Base-by-base conservation (phyloP, 805 yeast genomes). In the Citeromyces matritensis region DNA sequence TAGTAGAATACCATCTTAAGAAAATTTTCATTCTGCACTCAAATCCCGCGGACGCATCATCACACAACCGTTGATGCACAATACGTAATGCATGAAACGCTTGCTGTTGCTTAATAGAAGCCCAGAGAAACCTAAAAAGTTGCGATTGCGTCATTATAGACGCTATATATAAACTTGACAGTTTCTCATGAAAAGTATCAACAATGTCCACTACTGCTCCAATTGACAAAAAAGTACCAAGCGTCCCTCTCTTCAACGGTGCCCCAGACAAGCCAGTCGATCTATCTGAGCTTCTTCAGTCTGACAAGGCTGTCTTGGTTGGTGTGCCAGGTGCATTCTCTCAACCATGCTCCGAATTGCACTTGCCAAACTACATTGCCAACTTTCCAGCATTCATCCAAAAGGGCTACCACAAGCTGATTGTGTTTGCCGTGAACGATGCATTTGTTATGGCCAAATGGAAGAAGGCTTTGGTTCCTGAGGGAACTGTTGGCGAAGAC, bases 391-490 rank as follows among this genome's bases (percentile, higher is more conserved):
- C 65, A 23, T 69, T 84, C 45, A 58, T 65, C 37, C 61, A 60
- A 19, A 76, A 78, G 54, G 94, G 94, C n/a, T 63, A 69, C 54
- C 43, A 55, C 15, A 55, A 69, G 29, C 52, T 84, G 32, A 72
- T 63, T 43, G 70, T 85, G 27, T 69, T 85, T 24, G 65, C 91
- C 12, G 94, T 82, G 30, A 85, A 85, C 53, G 95, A 85, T 49
- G 68, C 91, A 3, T 85, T 85, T 51, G 95, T 84, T 31, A 70
- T 75, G 46, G 67, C 70, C 42, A 86, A 91, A 0, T 85, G 94
- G 94, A 71, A 69, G 28, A 66, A 73, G 34, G 45, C 57, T 13
- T 45, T 66, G 24, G 44, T 49, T 14, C 31, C 40, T 4, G 39
- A 39, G 28, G 39, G 47, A 17, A 13, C 23, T 15, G 23, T 24